Evolutionary conservation across 139 green algal genomes (phyloP).

Genomic region (Chlorella sp.): DNA sequence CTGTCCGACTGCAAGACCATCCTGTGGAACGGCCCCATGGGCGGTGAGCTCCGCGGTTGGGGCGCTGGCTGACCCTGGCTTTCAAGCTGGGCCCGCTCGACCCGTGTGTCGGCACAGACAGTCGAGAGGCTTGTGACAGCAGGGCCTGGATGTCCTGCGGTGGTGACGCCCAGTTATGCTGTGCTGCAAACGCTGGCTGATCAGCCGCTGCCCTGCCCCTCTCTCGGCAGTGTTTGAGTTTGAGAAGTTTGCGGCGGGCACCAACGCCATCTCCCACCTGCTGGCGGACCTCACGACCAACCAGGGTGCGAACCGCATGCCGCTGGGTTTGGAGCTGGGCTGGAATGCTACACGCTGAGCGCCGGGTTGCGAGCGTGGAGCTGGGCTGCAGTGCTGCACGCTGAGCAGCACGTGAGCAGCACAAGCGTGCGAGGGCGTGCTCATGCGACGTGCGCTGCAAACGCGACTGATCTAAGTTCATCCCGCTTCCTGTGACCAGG

Average conservation of each 20-base stretch:
- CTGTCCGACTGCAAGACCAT: conserved; percentile 95
- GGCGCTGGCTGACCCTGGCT: not conserved
- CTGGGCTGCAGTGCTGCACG: too few species aligned
- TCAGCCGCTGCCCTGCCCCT: not conserved
- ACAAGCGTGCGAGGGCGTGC: too few species aligned
- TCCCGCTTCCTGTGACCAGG: not conserved
- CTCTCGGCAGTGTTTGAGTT: conserved; percentile 44
- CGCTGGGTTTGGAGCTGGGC: too few species aligned
- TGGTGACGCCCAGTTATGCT: too few species aligned
- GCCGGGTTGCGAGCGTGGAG: too few species aligned
- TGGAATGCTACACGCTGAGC: too few species aligned
- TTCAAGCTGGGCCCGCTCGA: not conserved
- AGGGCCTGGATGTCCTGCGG: not conserved
- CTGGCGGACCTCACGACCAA: conserved; percentile 32
- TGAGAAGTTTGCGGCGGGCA: conserved; percentile 42
- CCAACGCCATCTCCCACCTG: conserved; percentile 20
- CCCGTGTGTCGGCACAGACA: too few species aligned
- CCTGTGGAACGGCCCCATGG: conserved; percentile 94
- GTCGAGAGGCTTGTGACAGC: too few species aligned
- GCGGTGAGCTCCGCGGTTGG: not conserved
- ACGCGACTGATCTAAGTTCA: too few species aligned
- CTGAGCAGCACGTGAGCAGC: too few species aligned
- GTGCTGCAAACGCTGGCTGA: too few species aligned
- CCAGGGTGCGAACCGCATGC: conserved; percentile 9
- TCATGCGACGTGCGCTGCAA: too few species aligned